A percentile compares a stretch with the other conserved stretches of the same genome.
phyloP scores from a whole-genome alignment of 306 rosid genomes.

The Bauhinia variegata region DNA sequence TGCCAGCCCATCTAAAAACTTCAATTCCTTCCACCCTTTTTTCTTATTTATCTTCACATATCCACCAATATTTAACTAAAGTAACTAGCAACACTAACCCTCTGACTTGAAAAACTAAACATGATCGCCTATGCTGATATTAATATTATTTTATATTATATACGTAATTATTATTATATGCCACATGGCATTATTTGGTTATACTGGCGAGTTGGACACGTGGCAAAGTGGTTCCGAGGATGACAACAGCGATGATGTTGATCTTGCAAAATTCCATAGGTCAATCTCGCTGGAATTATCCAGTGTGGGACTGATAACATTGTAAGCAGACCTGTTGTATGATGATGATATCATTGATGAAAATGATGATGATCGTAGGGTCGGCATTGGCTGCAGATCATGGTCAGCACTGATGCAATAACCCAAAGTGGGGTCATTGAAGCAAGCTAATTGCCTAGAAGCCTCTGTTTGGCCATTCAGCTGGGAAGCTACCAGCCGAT shows the following conservation, averaged over 20 bases:
- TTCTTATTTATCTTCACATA: conserved; percentile 27
- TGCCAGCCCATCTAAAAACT: conserved; percentile 59
- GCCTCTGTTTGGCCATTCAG: conserved; percentile 65
- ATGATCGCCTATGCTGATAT: conserved; percentile 26
- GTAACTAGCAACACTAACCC: conserved; percentile 23
- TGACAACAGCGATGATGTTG: conserved; percentile 52
- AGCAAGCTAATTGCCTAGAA: conserved; percentile 56
- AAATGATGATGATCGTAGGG: conserved; percentile 59
- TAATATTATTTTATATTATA: conserved; percentile 42
- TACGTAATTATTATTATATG: background rate
- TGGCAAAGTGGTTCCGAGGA: conserved; percentile 70
- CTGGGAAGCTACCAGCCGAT: conserved; percentile 84
- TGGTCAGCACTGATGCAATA: conserved; percentile 37
- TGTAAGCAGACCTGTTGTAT: conserved; percentile 8
- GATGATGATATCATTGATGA: conserved; percentile 43
- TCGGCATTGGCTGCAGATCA: conserved; percentile 50
- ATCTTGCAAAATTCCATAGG: conserved; percentile 71
- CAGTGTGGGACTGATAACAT: conserved; percentile 35
- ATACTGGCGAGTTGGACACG: conserved; percentile 53
- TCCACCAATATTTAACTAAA: background rate
- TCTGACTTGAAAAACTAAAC: conserved; percentile 42
- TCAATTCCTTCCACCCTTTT: conserved; percentile 27
- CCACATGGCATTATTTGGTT: conserved; percentile 33
- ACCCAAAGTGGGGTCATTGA: conserved; percentile 51
- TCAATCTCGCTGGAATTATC: conserved; percentile 65